Evolutionary conservation across 2,329 filamentous ascomycete species (phyloP).

Genomic region (Colletotrichum gloeosporioides): DNA sequence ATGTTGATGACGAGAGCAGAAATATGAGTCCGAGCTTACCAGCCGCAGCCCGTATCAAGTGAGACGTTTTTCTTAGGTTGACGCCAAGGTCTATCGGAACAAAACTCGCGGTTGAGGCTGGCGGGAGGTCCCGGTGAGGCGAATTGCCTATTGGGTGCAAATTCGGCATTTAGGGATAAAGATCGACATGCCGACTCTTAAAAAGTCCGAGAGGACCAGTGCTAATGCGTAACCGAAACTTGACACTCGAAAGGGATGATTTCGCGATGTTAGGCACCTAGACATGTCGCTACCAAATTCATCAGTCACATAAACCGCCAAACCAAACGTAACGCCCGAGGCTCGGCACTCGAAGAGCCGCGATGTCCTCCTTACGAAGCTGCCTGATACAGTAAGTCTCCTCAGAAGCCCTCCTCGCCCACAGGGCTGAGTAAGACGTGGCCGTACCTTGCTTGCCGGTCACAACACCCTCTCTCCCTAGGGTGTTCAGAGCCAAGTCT

Average conservation of each 20-base stretch:
- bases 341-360: background rate
- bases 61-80: background rate
- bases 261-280: background rate
- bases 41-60: background rate
- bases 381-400: background rate
- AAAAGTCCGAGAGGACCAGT: background rate
- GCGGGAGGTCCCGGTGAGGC: background rate
- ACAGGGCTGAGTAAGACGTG: background rate
- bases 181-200: background rate
- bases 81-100: background rate
- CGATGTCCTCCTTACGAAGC: background rate
- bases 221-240: background rate
- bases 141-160: background rate
- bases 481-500: background rate
- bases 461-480: background rate
- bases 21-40: background rate
- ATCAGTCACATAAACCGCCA: background rate
- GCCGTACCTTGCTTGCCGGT: background rate
- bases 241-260: background rate
- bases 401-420: background rate
- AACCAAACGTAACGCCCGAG: background rate
- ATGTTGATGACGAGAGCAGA: background rate
- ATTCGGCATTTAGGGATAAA: background rate
- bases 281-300: background rate
- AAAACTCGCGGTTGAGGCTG: background rate